A percentile compares a stretch with the other conserved stretches of the same genome.
Evolutionary conservation across 2,329 filamentous ascomycete genomes (phyloP).

Genomic region (Calonectria leucothoes): DNA sequence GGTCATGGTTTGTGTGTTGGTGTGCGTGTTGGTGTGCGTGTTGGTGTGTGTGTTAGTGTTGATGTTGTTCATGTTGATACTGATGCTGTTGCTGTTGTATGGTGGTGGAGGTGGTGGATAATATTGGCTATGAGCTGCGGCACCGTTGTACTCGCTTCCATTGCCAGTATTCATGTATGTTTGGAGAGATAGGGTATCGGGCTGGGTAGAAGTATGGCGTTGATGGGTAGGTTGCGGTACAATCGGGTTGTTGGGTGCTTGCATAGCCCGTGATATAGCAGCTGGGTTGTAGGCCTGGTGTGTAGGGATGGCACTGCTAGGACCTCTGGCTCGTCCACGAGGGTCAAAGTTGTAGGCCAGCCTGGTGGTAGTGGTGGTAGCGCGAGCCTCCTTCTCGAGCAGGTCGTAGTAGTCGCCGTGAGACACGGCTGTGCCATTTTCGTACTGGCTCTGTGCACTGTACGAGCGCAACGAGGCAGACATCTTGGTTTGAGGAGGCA

Average conservation of each 20-base stretch:
- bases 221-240: constrained; percentile 18
- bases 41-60: background rate
- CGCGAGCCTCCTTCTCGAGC: constrained; percentile 45
- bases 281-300: constrained; percentile 62
- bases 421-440: constrained; percentile 37
- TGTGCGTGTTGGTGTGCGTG: background rate
- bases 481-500: constrained; percentile 24
- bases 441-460: constrained; percentile 18
- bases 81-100: background rate
- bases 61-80: background rate
- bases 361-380: constrained; percentile 12
- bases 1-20: background rate
- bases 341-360: constrained; percentile 45
- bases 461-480: constrained; percentile 15
- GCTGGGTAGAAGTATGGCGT: background rate
- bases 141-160: background rate
- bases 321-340: constrained; percentile 31
- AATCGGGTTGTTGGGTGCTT: constrained; percentile 15
- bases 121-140: background rate
- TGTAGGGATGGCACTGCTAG: constrained; percentile 52
- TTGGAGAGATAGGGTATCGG: constrained; percentile 13
- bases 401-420: constrained; percentile 56
- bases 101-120: background rate
- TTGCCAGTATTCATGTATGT: background rate
- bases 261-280: constrained; percentile 26